A percentile compares a stretch with the other conserved stretches of the same genome.
phyloP scores from a whole-genome alignment of 768 basidiomycete genomes.

The Pisolithus albus region DNA sequence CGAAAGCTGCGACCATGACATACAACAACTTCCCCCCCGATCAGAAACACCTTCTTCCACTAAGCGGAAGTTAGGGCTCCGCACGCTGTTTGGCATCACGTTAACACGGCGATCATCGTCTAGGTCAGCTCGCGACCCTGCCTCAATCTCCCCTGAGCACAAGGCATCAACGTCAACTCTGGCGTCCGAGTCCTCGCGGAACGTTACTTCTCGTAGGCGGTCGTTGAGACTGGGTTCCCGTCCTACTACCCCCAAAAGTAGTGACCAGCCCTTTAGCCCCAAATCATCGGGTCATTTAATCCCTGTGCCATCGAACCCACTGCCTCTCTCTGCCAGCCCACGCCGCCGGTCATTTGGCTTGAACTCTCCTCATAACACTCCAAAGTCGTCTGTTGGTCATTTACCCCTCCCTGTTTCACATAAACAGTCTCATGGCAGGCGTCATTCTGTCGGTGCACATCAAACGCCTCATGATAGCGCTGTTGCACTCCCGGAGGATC shows the following conservation, averaged over 20 bases:
- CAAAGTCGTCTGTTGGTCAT: constrained; percentile 23
- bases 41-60: constrained; percentile 25
- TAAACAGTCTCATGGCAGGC: constrained; percentile 18
- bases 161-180: constrained; percentile 22
- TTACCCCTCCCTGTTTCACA: constrained; percentile 21
- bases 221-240: constrained; percentile 28
- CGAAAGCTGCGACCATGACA: constrained; percentile 10
- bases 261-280: constrained; percentile 12
- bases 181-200: constrained; percentile 9
- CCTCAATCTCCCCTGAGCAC: constrained; percentile 14
- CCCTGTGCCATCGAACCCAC: constrained; percentile 23
- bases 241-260: constrained; percentile 24
- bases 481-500: constrained; percentile 26
- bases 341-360: constrained; percentile 29
- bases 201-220: constrained; percentile 20
- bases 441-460: constrained; percentile 25
- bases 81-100: constrained; percentile 24
- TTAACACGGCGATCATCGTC: constrained; percentile 22
- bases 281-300: constrained; percentile 17
- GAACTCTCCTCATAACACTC: constrained; percentile 23
- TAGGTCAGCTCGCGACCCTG: constrained; percentile 9
- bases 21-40: constrained; percentile 18
- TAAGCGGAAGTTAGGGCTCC: constrained; percentile 15
- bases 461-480: constrained; percentile 27
- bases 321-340: constrained; percentile 29